A percentile compares a stretch with the other conserved stretches of the same genome.
Conservation (phyloP, 352 stramenopile species). For the Pythium insidiosum region DNA sequence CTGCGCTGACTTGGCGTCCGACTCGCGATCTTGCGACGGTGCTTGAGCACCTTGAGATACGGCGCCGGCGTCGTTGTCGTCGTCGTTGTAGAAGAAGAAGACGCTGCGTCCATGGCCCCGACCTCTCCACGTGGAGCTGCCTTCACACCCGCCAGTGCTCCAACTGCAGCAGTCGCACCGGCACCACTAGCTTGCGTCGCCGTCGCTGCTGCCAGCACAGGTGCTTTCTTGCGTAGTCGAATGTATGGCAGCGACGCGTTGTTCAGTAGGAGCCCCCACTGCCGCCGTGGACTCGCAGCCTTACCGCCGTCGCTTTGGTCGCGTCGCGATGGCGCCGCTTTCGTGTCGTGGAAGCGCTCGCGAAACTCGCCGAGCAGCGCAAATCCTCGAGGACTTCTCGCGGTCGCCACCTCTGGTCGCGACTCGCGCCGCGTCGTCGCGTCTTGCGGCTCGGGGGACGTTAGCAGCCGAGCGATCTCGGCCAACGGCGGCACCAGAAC, state of each 20-base stretch:
- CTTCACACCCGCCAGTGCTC: too few species aligned
- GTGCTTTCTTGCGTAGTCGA: conserved; percentile 53
- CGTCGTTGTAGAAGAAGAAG: too few species aligned
- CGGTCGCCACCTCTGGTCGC: conserved; percentile 2
- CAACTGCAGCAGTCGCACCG: too few species aligned
- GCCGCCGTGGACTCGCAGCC: conserved; percentile 20
- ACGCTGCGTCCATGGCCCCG: too few species aligned
- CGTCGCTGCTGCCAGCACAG: conserved; percentile 2
- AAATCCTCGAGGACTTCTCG: conserved; percentile 7
- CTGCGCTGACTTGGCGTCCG: too few species aligned
- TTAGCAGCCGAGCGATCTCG: too few species aligned
- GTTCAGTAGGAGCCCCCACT: conserved; percentile 53
- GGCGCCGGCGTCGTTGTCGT: conserved; percentile 31
- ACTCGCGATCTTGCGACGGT: conserved; percentile 38
- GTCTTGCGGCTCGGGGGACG: too few species aligned
- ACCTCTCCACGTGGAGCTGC: too few species aligned
- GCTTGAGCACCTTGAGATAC: conserved; percentile 76
- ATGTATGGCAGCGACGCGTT: conserved; percentile 61
- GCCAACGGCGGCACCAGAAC: too few species aligned
- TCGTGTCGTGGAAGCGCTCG: conserved; percentile 18
- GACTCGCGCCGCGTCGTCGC: too few species aligned
- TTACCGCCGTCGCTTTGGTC: not conserved
- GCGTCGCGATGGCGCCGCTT: too few species aligned
- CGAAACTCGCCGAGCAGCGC: conserved; percentile 25
- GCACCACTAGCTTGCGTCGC: too few species aligned